phyloP scores from a whole-genome alignment of 2,329 filamentous ascomycete genomes.

The Epicoccum nigrum region DNA sequence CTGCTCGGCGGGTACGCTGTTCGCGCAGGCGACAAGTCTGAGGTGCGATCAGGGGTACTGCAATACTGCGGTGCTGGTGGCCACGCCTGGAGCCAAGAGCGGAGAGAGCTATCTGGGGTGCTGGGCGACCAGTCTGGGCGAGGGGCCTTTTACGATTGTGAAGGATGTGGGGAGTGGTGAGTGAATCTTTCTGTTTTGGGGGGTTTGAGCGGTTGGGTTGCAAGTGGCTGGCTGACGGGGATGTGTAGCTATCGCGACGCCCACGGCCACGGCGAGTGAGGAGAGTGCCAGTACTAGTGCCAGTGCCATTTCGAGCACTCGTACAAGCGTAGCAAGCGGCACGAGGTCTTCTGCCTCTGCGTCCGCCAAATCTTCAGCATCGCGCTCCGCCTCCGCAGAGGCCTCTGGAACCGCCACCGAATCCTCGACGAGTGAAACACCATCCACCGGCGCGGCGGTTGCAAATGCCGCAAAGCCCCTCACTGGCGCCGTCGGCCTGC shows the following conservation, averaged over 20 bases:
- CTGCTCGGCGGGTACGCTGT: slow-evolving; percentile 26
- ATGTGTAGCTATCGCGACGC: slow-evolving; percentile 1
- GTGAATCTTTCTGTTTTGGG: not conserved
- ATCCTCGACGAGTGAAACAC: slow-evolving; percentile 4
- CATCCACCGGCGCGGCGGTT: slow-evolving; percentile 9
- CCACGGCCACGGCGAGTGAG: not conserved
- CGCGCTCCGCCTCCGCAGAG: not conserved
- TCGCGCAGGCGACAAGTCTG: slow-evolving; percentile 27
- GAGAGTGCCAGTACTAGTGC: not conserved
- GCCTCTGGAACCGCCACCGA: slow-evolving; percentile 8
- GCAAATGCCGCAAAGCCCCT: slow-evolving; percentile 10
- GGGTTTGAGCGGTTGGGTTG: no score
- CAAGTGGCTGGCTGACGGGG: not conserved
- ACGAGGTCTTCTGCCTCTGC: slow-evolving; percentile 2
- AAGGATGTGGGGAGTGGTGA: slow-evolving; percentile 15
- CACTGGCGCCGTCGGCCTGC: slow-evolving; percentile 11
- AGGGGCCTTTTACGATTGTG: slow-evolving; percentile 17
- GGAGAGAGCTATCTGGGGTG: slow-evolving; percentile 29
- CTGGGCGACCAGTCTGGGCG: slow-evolving; percentile 31
- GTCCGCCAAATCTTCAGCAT: slow-evolving; percentile 5
- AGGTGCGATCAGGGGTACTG: slow-evolving; percentile 31
- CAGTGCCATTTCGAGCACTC: slow-evolving; percentile 1
- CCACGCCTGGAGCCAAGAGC: slow-evolving; percentile 23
- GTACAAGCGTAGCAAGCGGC: slow-evolving; percentile 2
- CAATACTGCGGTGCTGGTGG: slow-evolving; percentile 32